A percentile compares a stretch with the other conserved stretches of the same genome.
Conservation (phyloP, 1,284 basidiomycete genomes). For the Bondarzewia mesenterica region DNA sequence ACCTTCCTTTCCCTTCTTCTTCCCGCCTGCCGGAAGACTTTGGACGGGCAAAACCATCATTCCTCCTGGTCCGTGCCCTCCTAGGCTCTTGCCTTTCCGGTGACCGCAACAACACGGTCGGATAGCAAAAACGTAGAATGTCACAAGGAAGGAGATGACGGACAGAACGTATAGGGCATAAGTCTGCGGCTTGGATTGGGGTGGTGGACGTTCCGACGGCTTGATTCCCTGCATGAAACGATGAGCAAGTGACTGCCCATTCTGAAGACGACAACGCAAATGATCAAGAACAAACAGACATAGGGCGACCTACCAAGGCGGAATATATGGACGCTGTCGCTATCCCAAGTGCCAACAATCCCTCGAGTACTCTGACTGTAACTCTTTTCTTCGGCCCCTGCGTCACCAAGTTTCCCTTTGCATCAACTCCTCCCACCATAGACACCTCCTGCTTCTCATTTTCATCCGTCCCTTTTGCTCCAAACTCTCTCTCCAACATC, state of each 20-base stretch:
- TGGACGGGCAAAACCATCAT: slow-evolving; percentile 63
- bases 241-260: slow-evolving; percentile 1
- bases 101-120: slow-evolving; percentile 44
- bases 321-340: slow-evolving; percentile 53
- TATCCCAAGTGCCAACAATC: slow-evolving; percentile 41
- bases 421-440: slow-evolving; percentile 49
- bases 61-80: slow-evolving; percentile 27
- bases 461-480: slow-evolving; percentile 22
- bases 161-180: slow-evolving; percentile 53
- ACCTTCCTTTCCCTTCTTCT: slow-evolving; percentile 23
- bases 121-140: slow-evolving; percentile 48
- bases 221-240: slow-evolving; percentile 46
- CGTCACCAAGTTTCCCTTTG: slow-evolving; percentile 49
- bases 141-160: slow-evolving; percentile 39
- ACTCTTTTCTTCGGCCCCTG: slow-evolving; percentile 53
- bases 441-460: slow-evolving; percentile 35
- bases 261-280: too few relatives aligned
- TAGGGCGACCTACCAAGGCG: slow-evolving; percentile 40
- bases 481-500: slow-evolving; percentile 62
- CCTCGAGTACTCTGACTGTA: slow-evolving; percentile 38
- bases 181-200: slow-evolving; percentile 43
- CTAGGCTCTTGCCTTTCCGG: slow-evolving; percentile 20
- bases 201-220: slow-evolving; percentile 43
- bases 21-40: slow-evolving; percentile 30
- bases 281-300: not conserved